Conservation (phyloP, 2,329 filamentous ascomycete genomes). For the Fonsecaea pugnacius region DNA sequence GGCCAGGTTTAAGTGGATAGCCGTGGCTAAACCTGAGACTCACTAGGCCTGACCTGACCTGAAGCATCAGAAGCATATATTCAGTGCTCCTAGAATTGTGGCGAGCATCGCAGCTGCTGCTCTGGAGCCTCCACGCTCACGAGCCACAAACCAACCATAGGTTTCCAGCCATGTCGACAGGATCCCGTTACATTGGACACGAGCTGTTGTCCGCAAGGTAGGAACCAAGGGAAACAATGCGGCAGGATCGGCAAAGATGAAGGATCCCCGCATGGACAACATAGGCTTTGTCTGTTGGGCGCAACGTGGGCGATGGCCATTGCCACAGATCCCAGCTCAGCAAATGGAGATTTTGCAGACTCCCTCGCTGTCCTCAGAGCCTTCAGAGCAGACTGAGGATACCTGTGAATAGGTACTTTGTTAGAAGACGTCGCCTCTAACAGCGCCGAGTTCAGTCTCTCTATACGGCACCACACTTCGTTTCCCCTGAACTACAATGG, state of each 20-base stretch:
- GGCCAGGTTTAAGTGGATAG: neutral
- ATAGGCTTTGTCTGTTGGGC: neutral
- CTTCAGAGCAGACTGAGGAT: neutral
- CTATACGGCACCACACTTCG: neutral
- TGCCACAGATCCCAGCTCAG: neutral
- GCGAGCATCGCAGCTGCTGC: neutral
- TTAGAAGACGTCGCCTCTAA: neutral
- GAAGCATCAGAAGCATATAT: neutral
- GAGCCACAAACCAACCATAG: neutral
- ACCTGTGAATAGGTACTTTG: neutral
- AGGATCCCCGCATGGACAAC: neutral
- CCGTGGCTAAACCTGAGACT: neutral
- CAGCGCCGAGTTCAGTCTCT: neutral
- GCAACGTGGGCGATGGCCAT: neutral
- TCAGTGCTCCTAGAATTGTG: neutral
- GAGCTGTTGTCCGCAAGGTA: neutral
- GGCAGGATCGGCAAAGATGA: slow-evolving; percentile 1
- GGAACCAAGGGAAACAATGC: neutral
- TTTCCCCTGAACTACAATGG: neutral
- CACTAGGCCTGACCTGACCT: neutral
- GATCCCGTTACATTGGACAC: too few species aligned
- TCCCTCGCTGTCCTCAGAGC: neutral
- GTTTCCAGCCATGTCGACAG: neutral
- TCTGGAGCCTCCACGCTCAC: neutral
- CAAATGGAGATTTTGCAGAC: neutral